These are phyloP conservation scores for Pelargonium fulgidum DNA, from an alignment of 441 rosid species.

Conservation along the genomic window DNA sequence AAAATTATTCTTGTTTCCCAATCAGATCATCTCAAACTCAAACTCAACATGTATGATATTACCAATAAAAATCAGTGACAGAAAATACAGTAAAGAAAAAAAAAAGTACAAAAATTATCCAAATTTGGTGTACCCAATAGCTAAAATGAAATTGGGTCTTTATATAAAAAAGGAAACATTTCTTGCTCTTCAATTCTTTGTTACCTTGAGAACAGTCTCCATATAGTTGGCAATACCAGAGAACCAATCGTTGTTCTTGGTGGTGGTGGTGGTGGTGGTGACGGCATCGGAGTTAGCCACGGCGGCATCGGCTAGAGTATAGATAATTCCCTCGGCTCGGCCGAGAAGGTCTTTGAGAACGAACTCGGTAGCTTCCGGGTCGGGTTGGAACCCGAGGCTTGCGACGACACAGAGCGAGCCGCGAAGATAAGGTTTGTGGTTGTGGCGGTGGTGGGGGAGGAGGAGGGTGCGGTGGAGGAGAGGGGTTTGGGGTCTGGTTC, in stretches of 20 bases:
- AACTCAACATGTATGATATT: too few species aligned
- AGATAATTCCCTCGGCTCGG: slow-evolving; percentile 45
- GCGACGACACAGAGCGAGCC: slow-evolving; percentile 47
- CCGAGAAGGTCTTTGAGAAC: slow-evolving; percentile 38
- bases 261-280: slow-evolving; percentile 30
- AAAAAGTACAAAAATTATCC: too few species aligned
- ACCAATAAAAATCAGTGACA: too few species aligned
- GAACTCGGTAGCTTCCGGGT: too few species aligned
- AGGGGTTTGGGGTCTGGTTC: slow-evolving; percentile 24
- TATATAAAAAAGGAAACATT: background rate
- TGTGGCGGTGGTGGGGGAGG: background rate
- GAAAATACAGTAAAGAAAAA: too few species aligned
- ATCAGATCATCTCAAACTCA: too few species aligned
- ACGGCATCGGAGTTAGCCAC: slow-evolving; percentile 71
- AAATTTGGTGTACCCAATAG: too few species aligned
- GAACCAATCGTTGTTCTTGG: slow-evolving; percentile 71
- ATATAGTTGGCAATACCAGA: slow-evolving; percentile 65
- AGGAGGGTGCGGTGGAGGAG: slow-evolving; percentile 32
- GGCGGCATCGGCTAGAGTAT: slow-evolving; percentile 75
- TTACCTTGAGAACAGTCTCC: slow-evolving; percentile 80
- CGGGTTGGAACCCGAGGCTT: slow-evolving; percentile 58
- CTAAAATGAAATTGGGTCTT: too few species aligned
- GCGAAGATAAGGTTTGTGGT: slow-evolving; percentile 33
- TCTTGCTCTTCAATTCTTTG: too few species aligned
- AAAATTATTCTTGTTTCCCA: too few species aligned